These are phyloP conservation scores for Boletus rubescentipes DNA, from an alignment of 768 basidiomycete species.

Conservation along the genomic window DNA sequence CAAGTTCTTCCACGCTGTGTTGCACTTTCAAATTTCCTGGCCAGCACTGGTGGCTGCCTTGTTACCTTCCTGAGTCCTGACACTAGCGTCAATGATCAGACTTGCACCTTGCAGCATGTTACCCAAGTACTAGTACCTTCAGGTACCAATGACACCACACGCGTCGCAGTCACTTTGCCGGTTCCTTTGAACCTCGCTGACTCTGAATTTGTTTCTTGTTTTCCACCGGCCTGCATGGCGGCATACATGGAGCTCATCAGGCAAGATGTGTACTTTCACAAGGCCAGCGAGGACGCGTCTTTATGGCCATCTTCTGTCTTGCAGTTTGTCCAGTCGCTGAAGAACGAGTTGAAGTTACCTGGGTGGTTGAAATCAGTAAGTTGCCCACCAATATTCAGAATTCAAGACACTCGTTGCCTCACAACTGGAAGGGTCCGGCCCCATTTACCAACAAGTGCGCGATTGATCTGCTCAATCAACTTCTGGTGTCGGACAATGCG, in stretches of 20 bases:
- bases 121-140: no score
- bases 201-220: not conserved
- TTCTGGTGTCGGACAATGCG: not conserved
- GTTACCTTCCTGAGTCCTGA: no score
- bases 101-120: no score
- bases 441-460: not conserved
- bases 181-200: no score
- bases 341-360: not conserved
- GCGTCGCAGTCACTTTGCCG: no score
- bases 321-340: not conserved
- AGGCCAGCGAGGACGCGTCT: not conserved
- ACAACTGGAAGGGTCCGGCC: not conserved
- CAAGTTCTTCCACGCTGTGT: no score
- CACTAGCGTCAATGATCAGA: no score
- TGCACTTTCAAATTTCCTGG: no score
- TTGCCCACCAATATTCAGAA: no score
- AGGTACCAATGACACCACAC: no score
- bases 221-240: not conserved
- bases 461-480: not conserved
- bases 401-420: not conserved
- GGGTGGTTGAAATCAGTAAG: constrained; percentile 3
- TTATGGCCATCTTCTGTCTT: not conserved
- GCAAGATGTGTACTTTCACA: not conserved
- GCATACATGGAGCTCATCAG: not conserved
- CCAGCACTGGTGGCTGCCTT: no score